Base-by-base conservation (phyloP, 331 rosid species). In the Saraca asoca region DNA sequence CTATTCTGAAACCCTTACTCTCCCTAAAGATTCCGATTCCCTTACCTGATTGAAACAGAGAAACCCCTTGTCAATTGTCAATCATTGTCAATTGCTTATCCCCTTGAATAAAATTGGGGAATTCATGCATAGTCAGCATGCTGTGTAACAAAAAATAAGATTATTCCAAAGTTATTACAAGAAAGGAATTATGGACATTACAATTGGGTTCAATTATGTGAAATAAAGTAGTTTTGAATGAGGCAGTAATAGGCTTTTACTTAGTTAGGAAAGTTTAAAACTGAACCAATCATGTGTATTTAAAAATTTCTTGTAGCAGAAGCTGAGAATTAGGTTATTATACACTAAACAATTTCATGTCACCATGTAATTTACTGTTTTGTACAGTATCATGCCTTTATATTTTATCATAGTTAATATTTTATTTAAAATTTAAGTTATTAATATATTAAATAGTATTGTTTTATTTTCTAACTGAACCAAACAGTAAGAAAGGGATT, bases 211-310 rank as follows among this genome's bases (percentile, higher is more conserved):
- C 55, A 62, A 64, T 41, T 38, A 56, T 70, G 76, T 66, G 49
- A 20, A 66, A 75, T 74, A 71, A 81, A 50, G 62, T 62, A 79
- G 80, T 56, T 60, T 67, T 68, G 82, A 66, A 49, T 74, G 76
- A 75, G 61, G n/a, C n/a, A n/a, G n/a, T n/a, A n/a, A n/a, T n/a
- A n/a, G n/a, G n/a, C n/a, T n/a, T n/a, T n/a, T n/a, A 61, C 79
- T 52, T 76, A 62, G 81, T 63, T 60, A 62, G 77, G 55, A n/a
- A 44, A 73, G 46, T 75, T 72, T 68, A 73, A 71, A 76, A 78
- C 75, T 51, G 42, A 53, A 67, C 74, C 66, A 77, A 81, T 58
- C 20, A 58, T 62, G 69, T 66, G 71, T 66, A 49, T 83, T 64
- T 60, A 70, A 39, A 76, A 33, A 64, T 76, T 80, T 54, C 43